A percentile compares a stretch with the other conserved stretches of the same genome.
Conservation (phyloP, 129 eudicot species). For the Flaveria sonorensis region DNA sequence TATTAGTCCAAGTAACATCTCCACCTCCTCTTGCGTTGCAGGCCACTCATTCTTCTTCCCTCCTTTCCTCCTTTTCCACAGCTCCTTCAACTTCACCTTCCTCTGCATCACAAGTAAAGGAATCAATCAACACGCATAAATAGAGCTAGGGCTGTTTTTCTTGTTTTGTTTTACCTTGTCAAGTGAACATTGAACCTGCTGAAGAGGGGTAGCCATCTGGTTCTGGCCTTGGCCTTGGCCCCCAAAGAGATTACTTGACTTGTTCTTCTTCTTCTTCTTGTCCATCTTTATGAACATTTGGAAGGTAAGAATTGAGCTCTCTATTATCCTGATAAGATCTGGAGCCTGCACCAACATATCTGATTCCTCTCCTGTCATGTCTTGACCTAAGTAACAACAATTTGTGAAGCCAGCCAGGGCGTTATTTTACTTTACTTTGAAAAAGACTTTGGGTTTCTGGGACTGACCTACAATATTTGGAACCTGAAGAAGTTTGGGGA, state of each 20-base stretch:
- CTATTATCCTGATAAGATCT: slow-evolving; percentile 63
- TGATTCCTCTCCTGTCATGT: slow-evolving; percentile 53
- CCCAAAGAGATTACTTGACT: slow-evolving; percentile 63
- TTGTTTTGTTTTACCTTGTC: slow-evolving; percentile 55
- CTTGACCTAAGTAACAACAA: slow-evolving; percentile 46
- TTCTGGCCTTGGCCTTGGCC: slow-evolving; percentile 44
- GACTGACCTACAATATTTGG: slow-evolving; percentile 76
- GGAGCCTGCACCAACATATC: slow-evolving; percentile 56
- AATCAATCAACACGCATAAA: not conserved
- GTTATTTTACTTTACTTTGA: not conserved
- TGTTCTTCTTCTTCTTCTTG: slow-evolving; percentile 62
- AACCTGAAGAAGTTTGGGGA: slow-evolving; percentile 85
- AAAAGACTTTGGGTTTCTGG: not conserved
- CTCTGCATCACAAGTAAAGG: slow-evolving; percentile 46
- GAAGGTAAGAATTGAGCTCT: slow-evolving; percentile 75
- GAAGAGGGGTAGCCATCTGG: slow-evolving; percentile 76
- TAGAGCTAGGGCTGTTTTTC: not conserved
- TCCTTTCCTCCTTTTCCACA: slow-evolving; percentile 67
- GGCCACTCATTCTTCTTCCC: slow-evolving; percentile 87
- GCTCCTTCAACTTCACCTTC: slow-evolving; percentile 78
- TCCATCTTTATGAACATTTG: slow-evolving; percentile 73
- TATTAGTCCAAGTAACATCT: slow-evolving; percentile 65
- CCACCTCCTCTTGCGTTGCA: slow-evolving; percentile 58
- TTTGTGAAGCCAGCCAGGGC: not conserved
- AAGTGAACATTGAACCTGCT: slow-evolving; percentile 73